Conservation (phyloP, 2,329 filamentous ascomycete species). For the Trichothecium sympodiale region DNA sequence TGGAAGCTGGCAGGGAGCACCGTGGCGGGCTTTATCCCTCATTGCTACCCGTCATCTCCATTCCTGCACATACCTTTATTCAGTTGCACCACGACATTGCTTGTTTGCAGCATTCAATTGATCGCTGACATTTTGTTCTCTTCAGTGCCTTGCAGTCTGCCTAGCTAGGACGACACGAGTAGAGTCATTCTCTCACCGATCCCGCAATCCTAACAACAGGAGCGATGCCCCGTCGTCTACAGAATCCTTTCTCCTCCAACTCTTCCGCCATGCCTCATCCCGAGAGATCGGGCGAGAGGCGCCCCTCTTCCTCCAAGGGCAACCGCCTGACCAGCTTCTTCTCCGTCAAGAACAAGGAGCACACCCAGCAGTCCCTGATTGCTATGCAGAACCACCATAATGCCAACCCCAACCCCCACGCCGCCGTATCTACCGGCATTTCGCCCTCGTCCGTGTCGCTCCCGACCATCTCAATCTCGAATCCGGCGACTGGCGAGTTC, state of each 20-base stretch:
- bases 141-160: too few species aligned
- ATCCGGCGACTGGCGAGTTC: conserved; percentile 61
- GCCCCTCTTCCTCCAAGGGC: conserved; percentile 54
- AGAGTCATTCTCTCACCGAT: conserved; percentile 1
- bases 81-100: too few species aligned
- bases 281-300: conserved; percentile 43
- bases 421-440: conserved; percentile 41
- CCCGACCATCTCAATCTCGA: conserved; percentile 85
- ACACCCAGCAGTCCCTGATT: conserved; percentile 57
- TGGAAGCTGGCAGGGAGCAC: too few species aligned
- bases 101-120: too few species aligned
- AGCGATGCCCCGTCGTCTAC: conserved; percentile 49
- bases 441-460: conserved; percentile 65
- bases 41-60: too few species aligned
- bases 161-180: too few species aligned
- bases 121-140: too few species aligned
- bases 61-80: too few species aligned
- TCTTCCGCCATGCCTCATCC: conserved; percentile 30
- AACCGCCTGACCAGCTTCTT: conserved; percentile 77
- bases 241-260: conserved; percentile 40
- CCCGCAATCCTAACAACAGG: conserved; percentile 9
- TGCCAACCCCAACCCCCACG: conserved; percentile 4
- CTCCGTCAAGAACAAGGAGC: conserved; percentile 65
- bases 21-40: too few species aligned
- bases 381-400: conserved; percentile 48